These are phyloP conservation scores for Solanum boliviense DNA, from an alignment of 257 asterid genomes.

Conservation along the genomic window DNA sequence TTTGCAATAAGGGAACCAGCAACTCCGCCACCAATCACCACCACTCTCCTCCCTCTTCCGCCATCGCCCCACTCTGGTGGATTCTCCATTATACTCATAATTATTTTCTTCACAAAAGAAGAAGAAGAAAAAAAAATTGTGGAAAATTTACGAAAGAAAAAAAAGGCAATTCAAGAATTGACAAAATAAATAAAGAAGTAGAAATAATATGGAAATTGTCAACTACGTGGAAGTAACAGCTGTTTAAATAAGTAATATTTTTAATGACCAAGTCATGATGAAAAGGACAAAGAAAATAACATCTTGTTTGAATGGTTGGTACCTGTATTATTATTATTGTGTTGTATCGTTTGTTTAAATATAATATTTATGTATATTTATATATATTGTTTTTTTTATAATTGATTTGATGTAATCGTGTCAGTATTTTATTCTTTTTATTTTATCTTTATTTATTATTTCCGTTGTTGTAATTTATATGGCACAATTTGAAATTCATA, in stretches of 20 bases:
- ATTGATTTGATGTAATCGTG: accelerated
- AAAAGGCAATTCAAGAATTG: background rate
- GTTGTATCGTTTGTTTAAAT: background rate
- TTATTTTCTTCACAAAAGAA: background rate
- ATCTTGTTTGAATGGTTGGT: no score
- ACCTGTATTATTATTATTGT: no score
- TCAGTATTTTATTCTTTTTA: accelerated
- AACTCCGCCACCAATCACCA: conserved; percentile 84
- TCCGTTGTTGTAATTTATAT: accelerated
- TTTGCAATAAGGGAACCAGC: conserved; percentile 77
- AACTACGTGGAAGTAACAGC: background rate
- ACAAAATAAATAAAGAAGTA: background rate
- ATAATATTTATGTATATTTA: no score
- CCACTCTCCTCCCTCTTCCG: conserved; percentile 75
- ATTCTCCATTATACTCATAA: conserved; percentile 12
- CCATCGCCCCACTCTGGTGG: conserved; percentile 36
- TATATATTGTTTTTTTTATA: no score
- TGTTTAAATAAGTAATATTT: background rate
- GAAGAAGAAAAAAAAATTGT: background rate
- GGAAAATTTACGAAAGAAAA: background rate
- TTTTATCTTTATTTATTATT: no score
- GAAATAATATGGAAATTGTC: background rate
- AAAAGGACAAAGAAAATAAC: background rate
- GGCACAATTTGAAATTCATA: no score
- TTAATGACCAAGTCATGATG: background rate